Conservation (phyloP, 352 stramenopile species). For the Phytophthora tentaculata region DNA sequence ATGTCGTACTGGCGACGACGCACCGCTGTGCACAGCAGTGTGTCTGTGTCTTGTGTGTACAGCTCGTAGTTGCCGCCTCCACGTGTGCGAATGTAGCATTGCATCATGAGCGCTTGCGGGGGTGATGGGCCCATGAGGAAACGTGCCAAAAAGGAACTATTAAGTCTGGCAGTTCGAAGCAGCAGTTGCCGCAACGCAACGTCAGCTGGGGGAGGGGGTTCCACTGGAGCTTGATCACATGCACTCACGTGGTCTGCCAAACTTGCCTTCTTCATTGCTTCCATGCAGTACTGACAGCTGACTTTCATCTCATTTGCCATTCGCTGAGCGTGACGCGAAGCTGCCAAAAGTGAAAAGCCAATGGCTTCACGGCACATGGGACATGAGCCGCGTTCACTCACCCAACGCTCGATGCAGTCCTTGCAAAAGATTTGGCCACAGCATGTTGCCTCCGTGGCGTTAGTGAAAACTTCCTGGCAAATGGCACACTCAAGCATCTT, state of each 20-base stretch:
- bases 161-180: constrained; percentile 63
- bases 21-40: constrained; percentile 75
- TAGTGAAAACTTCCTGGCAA: constrained; percentile 83
- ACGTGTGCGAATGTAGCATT: constrained; percentile 88
- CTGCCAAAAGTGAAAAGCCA: constrained; percentile 66
- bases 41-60: constrained; percentile 85
- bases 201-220: constrained; percentile 76
- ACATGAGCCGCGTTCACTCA: constrained; percentile 80
- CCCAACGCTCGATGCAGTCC: constrained; percentile 81
- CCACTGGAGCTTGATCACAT: constrained; percentile 74
- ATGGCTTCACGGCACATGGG: constrained; percentile 85
- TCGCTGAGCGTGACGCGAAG: constrained; percentile 73
- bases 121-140: constrained; percentile 71
- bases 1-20: constrained; percentile 88
- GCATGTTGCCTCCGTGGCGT: constrained; percentile 78
- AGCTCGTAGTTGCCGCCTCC: constrained; percentile 86
- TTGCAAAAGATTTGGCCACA: constrained; percentile 90
- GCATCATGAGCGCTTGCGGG: constrained; percentile 75
- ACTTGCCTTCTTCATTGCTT: constrained; percentile 78
- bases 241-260: constrained; percentile 64
- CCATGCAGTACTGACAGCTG: constrained; percentile 64
- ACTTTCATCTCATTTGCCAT: constrained; percentile 91
- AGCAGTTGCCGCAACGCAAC: constrained; percentile 70
- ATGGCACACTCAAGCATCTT: constrained; percentile 90
- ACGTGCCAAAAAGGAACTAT: constrained; percentile 51